Evolutionary conservation across 2,329 filamentous ascomycete species (phyloP).

Genomic region (Talaromyces islandicus): DNA sequence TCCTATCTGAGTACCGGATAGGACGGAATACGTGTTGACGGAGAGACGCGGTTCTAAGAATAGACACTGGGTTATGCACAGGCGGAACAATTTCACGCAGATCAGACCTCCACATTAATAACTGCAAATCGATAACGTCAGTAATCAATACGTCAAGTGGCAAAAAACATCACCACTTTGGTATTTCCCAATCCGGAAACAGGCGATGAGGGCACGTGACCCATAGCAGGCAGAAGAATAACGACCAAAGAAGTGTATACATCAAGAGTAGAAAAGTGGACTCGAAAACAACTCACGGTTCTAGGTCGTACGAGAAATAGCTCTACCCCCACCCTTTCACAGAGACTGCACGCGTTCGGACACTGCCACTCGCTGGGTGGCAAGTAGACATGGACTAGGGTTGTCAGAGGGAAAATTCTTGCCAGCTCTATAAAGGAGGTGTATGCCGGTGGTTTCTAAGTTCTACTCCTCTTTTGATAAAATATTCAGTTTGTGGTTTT

Average conservation of each 20-base stretch:
- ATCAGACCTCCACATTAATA: background rate
- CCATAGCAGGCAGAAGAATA: background rate
- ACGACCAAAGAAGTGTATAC: background rate
- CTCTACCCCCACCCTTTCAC: background rate
- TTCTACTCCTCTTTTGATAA: background rate
- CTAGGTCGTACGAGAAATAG: background rate
- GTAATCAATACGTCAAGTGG: background rate
- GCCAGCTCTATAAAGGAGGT: background rate
- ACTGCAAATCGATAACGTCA: background rate
- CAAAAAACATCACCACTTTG: background rate
- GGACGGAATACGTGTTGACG: background rate
- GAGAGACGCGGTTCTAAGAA: background rate
- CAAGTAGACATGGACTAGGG: background rate
- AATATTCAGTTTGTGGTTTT: background rate
- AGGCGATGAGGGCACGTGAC: background rate
- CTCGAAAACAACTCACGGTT: background rate
- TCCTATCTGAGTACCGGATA: background rate
- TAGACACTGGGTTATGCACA: background rate
- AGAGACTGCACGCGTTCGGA: background rate
- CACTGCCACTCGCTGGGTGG: background rate
- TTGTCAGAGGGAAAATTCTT: background rate
- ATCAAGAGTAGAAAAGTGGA: conserved; percentile 1
- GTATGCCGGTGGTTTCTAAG: background rate
- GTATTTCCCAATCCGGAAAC: background rate
- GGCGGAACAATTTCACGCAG: background rate